phyloP scores from a whole-genome alignment of 2,329 filamentous ascomycete genomes.

The Claviceps spartinae region DNA sequence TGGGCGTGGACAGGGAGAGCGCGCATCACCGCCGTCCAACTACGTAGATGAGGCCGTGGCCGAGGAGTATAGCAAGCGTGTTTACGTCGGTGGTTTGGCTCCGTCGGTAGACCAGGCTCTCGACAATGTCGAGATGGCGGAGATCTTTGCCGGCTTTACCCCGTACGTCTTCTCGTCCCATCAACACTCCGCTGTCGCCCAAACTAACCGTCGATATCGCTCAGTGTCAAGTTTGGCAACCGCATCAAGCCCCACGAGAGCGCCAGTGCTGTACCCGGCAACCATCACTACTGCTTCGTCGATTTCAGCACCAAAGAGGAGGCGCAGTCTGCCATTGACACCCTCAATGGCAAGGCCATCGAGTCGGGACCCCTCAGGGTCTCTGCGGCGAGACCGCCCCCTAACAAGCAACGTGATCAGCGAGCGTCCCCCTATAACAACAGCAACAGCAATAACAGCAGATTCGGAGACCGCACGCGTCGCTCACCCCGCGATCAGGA shows the following conservation, averaged over 20 bases:
- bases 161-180: slow-evolving; percentile 12
- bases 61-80: slow-evolving; percentile 16
- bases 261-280: slow-evolving; percentile 35
- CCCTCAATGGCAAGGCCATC: slow-evolving; percentile 12
- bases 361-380: slow-evolving; percentile 12
- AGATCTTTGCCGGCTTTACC: slow-evolving; percentile 33
- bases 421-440: not conserved
- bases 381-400: slow-evolving; percentile 5
- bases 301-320: slow-evolving; percentile 43
- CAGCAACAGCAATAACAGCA: not conserved
- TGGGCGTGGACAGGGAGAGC: not conserved
- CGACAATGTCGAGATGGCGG: slow-evolving; percentile 30
- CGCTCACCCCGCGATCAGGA: not conserved
- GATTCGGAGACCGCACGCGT: not conserved
- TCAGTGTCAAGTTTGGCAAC: slow-evolving; percentile 26
- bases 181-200: not conserved
- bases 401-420: slow-evolving; percentile 1
- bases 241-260: slow-evolving; percentile 45
- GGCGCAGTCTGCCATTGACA: slow-evolving; percentile 33
- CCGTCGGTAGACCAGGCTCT: slow-evolving; percentile 34
- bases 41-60: not conserved
- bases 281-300: slow-evolving; percentile 54
- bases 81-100: slow-evolving; percentile 38
- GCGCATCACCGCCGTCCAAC: not conserved
- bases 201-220: not conserved